phyloP scores from a whole-genome alignment of 1,139 yeast genomes.

The Candida neerlandica region DNA sequence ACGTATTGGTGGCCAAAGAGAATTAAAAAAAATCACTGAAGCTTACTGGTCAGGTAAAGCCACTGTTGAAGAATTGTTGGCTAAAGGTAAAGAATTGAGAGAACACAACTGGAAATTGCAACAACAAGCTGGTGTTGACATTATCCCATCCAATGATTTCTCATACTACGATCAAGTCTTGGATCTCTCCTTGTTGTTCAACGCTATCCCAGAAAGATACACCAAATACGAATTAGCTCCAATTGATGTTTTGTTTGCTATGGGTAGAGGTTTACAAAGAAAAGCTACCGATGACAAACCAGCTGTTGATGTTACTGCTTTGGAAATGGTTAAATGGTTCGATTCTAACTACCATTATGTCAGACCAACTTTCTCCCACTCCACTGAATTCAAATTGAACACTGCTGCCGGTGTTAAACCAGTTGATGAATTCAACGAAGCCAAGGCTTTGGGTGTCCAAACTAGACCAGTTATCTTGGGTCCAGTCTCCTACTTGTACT shows the following conservation, averaged over 20 bases:
- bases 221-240: constrained; percentile 86
- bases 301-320: constrained; percentile 97
- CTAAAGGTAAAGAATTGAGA: constrained; percentile 94
- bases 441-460: constrained; percentile 92
- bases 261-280: constrained; percentile 99
- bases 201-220: constrained; percentile 96
- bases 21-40: constrained; percentile 97
- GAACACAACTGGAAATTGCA: constrained; percentile 97
- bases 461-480: constrained; percentile 98
- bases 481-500: constrained; percentile 90
- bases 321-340: constrained; percentile 99
- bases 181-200: constrained; percentile 89
- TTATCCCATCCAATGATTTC: constrained; percentile 97
- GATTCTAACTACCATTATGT: constrained; percentile 99
- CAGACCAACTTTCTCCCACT: constrained; percentile 97
- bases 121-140: constrained; percentile 94
- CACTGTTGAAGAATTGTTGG: constrained; percentile 79
- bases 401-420: constrained; percentile 78
- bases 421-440: constrained; percentile 96
- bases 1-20: constrained; percentile 99
- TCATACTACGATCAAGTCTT: constrained; percentile 97
- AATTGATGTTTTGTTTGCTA: constrained; percentile 93
- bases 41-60: constrained; percentile 98
- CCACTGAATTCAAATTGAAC: constrained; percentile 93
- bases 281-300: constrained; percentile 84